Conservation (phyloP, 108 stramenopile genomes). For the Fragilaria crotonensis region DNA sequence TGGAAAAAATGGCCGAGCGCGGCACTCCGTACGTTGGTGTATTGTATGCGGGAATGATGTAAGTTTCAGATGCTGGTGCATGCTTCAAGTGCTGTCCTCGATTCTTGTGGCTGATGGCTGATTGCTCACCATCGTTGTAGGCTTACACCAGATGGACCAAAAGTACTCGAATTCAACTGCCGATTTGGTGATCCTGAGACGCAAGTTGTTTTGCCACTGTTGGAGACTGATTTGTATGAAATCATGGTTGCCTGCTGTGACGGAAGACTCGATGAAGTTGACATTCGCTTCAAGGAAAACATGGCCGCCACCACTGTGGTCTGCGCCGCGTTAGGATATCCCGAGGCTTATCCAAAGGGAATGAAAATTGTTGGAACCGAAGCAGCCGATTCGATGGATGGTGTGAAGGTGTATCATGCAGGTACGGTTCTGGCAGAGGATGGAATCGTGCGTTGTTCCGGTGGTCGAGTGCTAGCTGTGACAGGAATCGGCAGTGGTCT, state of each 20-base stretch:
- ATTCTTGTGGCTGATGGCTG: not conserved
- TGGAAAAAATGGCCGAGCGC: slow-evolving; percentile 91
- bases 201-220: slow-evolving; percentile 95
- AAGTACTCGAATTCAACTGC: slow-evolving; percentile 97
- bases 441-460: slow-evolving; percentile 71
- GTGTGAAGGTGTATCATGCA: slow-evolving; percentile 94
- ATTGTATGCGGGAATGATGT: slow-evolving; percentile 98
- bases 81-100: not conserved
- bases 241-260: slow-evolving; percentile 90
- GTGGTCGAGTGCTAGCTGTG: slow-evolving; percentile 95
- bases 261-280: slow-evolving; percentile 68
- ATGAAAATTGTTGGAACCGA: slow-evolving; percentile 84
- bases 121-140: too few species aligned
- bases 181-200: slow-evolving; percentile 99
- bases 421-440: slow-evolving; percentile 75
- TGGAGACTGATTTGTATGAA: slow-evolving; percentile 90
- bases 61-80: slow-evolving; percentile 18
- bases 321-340: slow-evolving; percentile 92
- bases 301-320: slow-evolving; percentile 89
- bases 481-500: slow-evolving; percentile 83
- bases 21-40: slow-evolving; percentile 96
- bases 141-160: slow-evolving; percentile 83
- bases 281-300: slow-evolving; percentile 81
- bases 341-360: slow-evolving; percentile 92
- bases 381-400: slow-evolving; percentile 43